A percentile compares a stretch with the other conserved stretches of the same genome.
phyloP scores from a whole-genome alignment of 169 alveolate species.

The Plasmodium knowlesi region DNA sequence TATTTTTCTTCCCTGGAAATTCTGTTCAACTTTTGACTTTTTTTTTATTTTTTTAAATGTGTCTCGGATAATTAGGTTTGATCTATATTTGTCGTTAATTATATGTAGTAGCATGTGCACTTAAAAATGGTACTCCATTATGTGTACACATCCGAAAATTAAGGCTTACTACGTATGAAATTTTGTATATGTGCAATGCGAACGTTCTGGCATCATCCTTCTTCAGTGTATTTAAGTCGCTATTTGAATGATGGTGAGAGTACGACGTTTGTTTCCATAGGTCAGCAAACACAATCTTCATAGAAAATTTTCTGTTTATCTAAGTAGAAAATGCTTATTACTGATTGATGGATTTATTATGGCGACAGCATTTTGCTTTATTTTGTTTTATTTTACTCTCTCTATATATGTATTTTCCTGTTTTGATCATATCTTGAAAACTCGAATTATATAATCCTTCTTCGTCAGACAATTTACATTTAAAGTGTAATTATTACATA shows the following conservation, averaged over 20 bases:
- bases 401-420: background rate
- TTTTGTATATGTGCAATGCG: background rate
- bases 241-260: background rate
- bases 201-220: background rate
- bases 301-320: background rate
- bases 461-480: background rate
- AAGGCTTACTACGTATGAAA: background rate
- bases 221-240: background rate
- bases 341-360: background rate
- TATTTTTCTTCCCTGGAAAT: background rate
- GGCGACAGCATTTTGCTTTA: background rate
- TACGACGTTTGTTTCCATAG: background rate
- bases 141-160: background rate
- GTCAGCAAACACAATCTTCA: background rate
- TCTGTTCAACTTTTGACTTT: background rate
- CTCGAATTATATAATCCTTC: background rate
- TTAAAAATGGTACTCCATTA: background rate
- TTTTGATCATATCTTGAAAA: background rate
- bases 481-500: background rate
- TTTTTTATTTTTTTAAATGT: background rate
- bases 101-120: background rate
- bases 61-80: background rate
- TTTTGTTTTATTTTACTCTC: background rate
- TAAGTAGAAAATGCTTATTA: background rate
- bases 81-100: background rate